Percentiles rank a stretch among this genome's conserved stretches.
These are phyloP conservation scores for Astrocystis sublimbata DNA, from an alignment of 495 filamentous ascomycete genomes.

Conservation along the genomic window DNA sequence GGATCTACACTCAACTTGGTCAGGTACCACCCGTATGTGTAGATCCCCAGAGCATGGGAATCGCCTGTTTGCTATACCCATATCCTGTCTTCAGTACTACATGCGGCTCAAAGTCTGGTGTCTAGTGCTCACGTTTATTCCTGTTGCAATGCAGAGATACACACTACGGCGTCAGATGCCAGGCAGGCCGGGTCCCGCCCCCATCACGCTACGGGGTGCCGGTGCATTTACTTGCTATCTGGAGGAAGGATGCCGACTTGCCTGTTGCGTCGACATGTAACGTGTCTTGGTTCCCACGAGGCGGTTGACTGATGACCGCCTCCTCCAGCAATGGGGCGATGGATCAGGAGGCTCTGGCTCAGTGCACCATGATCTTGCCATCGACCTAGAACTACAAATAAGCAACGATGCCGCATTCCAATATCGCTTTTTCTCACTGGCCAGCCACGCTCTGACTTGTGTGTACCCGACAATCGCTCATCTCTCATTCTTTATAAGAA, in stretches of 20 bases:
- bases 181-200: constrained; percentile 4
- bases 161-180: constrained; percentile 10
- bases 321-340: not conserved
- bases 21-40: constrained; percentile 4
- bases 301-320: not conserved
- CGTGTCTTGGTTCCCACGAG: constrained; percentile 28
- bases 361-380: not conserved
- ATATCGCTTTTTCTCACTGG: constrained; percentile 9
- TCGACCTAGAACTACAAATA: constrained; percentile 21
- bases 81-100: not conserved
- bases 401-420: constrained; percentile 16
- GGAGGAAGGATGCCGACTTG: constrained; percentile 14
- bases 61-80: too few species aligned
- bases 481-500: constrained; percentile 13
- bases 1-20: not conserved
- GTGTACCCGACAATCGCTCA: not conserved
- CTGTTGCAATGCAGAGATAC: not conserved
- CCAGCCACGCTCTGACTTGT: constrained; percentile 9
- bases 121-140: not conserved
- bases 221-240: not conserved
- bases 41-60: not conserved
- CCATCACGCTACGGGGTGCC: not conserved
- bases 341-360: not conserved
- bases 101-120: not conserved
- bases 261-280: constrained; percentile 29